These are phyloP conservation scores for Ganoderma multipileum DNA, from an alignment of 1,284 basidiomycete genomes.

Conservation along the genomic window DNA sequence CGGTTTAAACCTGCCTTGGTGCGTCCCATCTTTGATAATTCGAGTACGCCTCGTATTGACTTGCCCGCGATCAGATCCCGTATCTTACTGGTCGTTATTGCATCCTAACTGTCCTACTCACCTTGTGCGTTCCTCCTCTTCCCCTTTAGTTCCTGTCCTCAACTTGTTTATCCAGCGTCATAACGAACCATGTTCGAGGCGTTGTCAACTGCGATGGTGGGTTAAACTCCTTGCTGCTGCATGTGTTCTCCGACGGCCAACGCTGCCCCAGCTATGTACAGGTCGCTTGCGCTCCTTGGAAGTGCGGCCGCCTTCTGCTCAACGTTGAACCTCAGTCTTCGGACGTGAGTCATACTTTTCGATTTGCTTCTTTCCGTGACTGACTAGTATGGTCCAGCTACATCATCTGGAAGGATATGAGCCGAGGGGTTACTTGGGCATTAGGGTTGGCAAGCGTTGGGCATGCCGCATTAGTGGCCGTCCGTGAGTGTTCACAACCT, in stretches of 20 bases:
- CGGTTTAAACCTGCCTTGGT: constrained; percentile 19
- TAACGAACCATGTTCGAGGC: constrained; percentile 10
- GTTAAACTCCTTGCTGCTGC: not conserved
- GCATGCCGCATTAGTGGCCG: constrained; percentile 19
- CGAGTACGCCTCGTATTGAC: not conserved
- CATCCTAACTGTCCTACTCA: constrained; percentile 17
- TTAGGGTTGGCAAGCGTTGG: constrained; percentile 16
- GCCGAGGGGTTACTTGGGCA: constrained; percentile 17
- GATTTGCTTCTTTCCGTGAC: not conserved
- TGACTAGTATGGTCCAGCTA: constrained; percentile 6
- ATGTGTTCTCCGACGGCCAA: not conserved
- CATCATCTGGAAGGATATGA: constrained; percentile 30
- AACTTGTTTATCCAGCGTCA: constrained; percentile 7
- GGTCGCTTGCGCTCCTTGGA: constrained; percentile 20
- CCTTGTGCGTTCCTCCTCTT: constrained; percentile 13
- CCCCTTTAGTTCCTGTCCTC: not conserved
- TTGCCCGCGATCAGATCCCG: constrained; percentile 14
- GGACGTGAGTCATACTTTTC: constrained; percentile 14
- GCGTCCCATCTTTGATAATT: not conserved
- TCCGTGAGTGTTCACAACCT: constrained; percentile 19
- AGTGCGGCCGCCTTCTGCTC: constrained; percentile 24
- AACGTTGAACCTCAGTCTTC: constrained; percentile 24
- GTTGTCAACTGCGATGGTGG: constrained; percentile 21
- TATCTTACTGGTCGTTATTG: constrained; percentile 28
- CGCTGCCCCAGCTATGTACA: constrained; percentile 21